Evolutionary conservation across 768 basidiomycete genomes (phyloP), one percentile per base, ranked within the genome.

Genomic region (Xanthoconium stramineum): DNA sequence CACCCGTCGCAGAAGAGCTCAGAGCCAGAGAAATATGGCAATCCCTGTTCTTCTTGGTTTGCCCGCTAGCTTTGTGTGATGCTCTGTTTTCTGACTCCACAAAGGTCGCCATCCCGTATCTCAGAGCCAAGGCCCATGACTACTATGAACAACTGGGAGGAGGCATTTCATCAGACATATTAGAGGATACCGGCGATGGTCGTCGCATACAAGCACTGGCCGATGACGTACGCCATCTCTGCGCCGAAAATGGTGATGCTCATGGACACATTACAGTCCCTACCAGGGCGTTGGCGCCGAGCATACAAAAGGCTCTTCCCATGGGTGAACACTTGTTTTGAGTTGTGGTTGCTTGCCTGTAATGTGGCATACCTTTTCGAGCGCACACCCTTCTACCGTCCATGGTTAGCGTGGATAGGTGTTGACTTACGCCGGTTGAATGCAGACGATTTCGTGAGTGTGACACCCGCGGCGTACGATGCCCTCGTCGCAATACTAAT

Each of bases 341-440:
- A 98, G 71, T 55, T 85, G n/a, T 90, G 89, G 83, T 74, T 95
- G 52, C 78, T 98, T 8, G 72, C 80, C 5, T 93, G 84, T 77
- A 98, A 97, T 68, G 72, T 98, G 46, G 84, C 86, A 14, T 98
- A 97, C 73, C 78, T 98, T 14, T 98, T 97, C 65, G 92, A 94
- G 59, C 80, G 79, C 70, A 91, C 89, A 17, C 81, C 86, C 6
- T 88, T 85, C 66, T 94, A 96, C 72, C 83, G 95, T 61, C 94
- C 96, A 13, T 98, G 95, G 95, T 74, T 97, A 48, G 76, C 81
- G 24, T 89, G 89, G 88, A 81, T 94, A 43, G 88, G 91, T 7
- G 76, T 96, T 8, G 89, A 92, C 63, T 72, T 98, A 15, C 85
- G 91, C 37, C 81, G 97, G 42, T 76, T 94, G 52, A 83, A 85